Conservation (phyloP, 345 rosid genomes). For the Carallia pectinifolia region DNA sequence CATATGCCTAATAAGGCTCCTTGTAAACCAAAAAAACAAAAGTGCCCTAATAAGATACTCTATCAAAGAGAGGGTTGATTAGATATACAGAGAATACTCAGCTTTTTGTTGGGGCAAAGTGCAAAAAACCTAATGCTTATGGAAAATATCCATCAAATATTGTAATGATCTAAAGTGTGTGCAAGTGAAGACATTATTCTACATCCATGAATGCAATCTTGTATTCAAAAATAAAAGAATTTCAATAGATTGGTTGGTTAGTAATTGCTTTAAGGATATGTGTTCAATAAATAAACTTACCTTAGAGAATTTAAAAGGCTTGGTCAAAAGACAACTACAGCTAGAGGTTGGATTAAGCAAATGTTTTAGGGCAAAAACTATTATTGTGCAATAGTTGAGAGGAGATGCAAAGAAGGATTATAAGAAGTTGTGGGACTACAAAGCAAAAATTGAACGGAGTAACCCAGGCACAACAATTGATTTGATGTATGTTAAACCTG, state of each 20-base stretch:
- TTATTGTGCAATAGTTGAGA: not conserved
- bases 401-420: not conserved
- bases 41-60: too few relatives aligned
- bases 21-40: too few relatives aligned
- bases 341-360: not conserved
- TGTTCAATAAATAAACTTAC: too few relatives aligned
- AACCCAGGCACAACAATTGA: not conserved
- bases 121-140: not conserved
- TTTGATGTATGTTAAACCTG: fast-evolving
- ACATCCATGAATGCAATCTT: too few relatives aligned
- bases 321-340: not conserved
- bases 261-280: too few relatives aligned
- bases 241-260: too few relatives aligned
- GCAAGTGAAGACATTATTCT: not conserved
- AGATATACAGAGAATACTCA: not conserved
- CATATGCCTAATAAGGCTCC: too few relatives aligned
- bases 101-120: not conserved
- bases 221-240: too few relatives aligned
- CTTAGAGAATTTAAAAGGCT: not conserved
- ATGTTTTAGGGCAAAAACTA: not conserved
- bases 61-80: not conserved
- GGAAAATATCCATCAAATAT: not conserved
- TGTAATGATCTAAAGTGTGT: not conserved
- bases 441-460: not conserved
- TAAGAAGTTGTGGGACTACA: not conserved